These are phyloP conservation scores for Diophrys sp. DNA, from an alignment of 73 alveolate species.

Conservation along the genomic window DNA sequence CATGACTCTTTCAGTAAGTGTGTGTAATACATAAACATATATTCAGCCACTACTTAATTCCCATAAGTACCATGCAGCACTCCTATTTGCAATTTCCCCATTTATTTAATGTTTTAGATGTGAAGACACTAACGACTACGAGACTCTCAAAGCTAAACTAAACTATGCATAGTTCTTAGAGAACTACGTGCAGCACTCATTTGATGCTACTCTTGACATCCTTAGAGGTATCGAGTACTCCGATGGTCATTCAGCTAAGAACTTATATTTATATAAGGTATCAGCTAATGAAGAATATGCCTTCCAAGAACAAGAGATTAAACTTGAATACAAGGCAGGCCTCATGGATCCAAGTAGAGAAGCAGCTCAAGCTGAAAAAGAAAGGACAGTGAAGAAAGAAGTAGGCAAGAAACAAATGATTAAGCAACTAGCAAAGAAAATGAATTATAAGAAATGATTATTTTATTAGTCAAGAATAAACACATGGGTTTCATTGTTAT, in stretches of 20 bases:
- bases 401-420: not conserved
- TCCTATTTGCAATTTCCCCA: not conserved
- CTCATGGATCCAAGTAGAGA: constrained; percentile 41
- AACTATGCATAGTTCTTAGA: not conserved
- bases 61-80: not conserved
- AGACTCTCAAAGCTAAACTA: not conserved
- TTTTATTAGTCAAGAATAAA: no score
- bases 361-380: constrained; percentile 28
- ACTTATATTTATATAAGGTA: no score
- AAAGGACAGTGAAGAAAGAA: constrained; percentile 16
- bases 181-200: not conserved
- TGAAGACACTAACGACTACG: not conserved
- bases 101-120: not conserved
- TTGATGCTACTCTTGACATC: not conserved
- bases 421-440: not conserved
- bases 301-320: not conserved
- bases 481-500: no score
- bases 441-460: no score
- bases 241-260: not conserved
- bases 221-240: not conserved
- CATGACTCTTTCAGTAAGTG: not conserved
- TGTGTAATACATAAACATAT: not conserved
- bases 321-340: constrained; percentile 28
- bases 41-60: not conserved
- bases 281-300: not conserved